These are phyloP conservation scores for Ceriops zippeliana DNA, from an alignment of 345 rosid species.

Conservation along the genomic window DNA sequence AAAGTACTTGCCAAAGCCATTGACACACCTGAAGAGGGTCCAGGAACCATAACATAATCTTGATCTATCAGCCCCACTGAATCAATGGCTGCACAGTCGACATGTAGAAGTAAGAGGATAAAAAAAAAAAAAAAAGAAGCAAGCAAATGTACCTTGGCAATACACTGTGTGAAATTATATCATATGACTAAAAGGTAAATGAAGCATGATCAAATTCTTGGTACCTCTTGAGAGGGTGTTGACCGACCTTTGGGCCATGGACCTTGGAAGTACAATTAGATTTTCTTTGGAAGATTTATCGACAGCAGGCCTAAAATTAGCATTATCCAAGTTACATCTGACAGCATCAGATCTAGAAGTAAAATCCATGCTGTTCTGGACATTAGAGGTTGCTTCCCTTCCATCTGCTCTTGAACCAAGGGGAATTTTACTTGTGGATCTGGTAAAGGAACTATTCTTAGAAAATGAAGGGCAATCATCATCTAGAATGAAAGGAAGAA, in stretches of 20 bases:
- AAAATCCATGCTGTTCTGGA: slow-evolving; percentile 35
- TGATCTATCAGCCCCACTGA: slow-evolving; percentile 81
- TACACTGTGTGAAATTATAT: not conserved
- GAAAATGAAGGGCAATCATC: slow-evolving; percentile 72
- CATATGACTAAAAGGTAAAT: slow-evolving; percentile 12
- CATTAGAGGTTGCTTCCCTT: slow-evolving; percentile 41
- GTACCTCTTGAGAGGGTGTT: slow-evolving; percentile 53
- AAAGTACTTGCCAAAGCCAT: slow-evolving; percentile 53
- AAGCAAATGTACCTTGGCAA: slow-evolving; percentile 2
- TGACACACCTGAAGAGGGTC: slow-evolving; percentile 68
- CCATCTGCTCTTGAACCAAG: slow-evolving; percentile 41
- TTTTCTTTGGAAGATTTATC: slow-evolving; percentile 40
- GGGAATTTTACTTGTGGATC: slow-evolving; percentile 49
- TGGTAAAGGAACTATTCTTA: slow-evolving; percentile 42
- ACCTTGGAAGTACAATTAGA: slow-evolving; percentile 37
- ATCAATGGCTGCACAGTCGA: slow-evolving; percentile 48
- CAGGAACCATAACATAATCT: slow-evolving; percentile 83
- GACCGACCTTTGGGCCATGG: slow-evolving; percentile 43
- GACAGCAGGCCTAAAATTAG: slow-evolving; percentile 39
- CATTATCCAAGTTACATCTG: slow-evolving; percentile 34
- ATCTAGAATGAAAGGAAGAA: slow-evolving; percentile 78
- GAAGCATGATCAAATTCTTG: slow-evolving; percentile 16
- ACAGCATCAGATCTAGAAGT: slow-evolving; percentile 40
- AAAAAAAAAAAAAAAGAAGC: not conserved
- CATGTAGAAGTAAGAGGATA: slow-evolving; percentile 7